Evolutionary conservation across 129 eudicot genomes (phyloP).

Genomic region (Flaveria sonorensis): DNA sequence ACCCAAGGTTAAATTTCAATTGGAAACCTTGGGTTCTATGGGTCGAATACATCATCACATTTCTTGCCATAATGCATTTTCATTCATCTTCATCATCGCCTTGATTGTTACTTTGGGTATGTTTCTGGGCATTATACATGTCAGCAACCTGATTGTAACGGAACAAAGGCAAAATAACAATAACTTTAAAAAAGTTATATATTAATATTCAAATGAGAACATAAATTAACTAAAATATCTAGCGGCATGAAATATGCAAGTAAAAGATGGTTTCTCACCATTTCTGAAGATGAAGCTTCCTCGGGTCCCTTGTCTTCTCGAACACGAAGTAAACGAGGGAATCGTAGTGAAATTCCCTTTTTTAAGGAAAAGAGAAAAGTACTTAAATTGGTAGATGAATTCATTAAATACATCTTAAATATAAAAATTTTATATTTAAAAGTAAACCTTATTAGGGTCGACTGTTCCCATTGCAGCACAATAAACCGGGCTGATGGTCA

Average conservation of each 20-base stretch:
- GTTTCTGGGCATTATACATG: constrained; percentile 78
- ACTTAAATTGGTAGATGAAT: background rate
- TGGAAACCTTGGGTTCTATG: background rate
- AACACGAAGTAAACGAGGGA: constrained; percentile 88
- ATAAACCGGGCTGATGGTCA: constrained; percentile 88
- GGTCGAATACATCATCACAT: background rate
- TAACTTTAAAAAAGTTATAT: background rate
- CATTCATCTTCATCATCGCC: constrained; percentile 69
- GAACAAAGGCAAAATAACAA: background rate
- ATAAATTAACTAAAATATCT: background rate
- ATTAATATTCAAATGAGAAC: background rate
- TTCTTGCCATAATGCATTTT: constrained; percentile 14
- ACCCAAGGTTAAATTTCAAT: background rate
- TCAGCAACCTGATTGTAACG: constrained; percentile 71
- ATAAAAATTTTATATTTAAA: background rate
- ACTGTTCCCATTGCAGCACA: constrained; percentile 90
- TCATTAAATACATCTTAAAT: background rate
- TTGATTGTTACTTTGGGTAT: constrained; percentile 49
- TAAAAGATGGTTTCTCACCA: constrained; percentile 42
- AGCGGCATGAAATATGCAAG: background rate
- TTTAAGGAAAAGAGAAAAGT: background rate
- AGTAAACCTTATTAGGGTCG: constrained; percentile 69
- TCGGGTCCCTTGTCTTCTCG: constrained; percentile 92
- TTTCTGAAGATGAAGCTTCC: constrained; percentile 83
- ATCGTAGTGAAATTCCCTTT: constrained; percentile 90